phyloP scores from a whole-genome alignment of 2,329 filamentous ascomycete species.

The Podosphaera fusca region DNA sequence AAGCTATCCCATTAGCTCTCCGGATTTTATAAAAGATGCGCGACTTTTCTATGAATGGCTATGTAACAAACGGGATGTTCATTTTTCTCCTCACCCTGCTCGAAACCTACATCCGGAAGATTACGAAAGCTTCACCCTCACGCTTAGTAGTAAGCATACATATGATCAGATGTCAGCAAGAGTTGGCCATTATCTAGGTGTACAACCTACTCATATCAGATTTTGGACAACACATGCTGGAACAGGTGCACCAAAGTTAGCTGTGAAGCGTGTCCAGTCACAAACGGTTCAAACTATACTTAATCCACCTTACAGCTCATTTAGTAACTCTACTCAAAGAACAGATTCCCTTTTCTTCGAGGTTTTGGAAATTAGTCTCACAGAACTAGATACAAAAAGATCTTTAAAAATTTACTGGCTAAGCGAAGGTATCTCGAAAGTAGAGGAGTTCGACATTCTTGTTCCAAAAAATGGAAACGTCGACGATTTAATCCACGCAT shows the following conservation, averaged over 20 bases:
- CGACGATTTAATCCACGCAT: constrained; percentile 48
- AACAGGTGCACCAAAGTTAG: constrained; percentile 52
- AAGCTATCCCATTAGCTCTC: not conserved
- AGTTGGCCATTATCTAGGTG: constrained; percentile 52
- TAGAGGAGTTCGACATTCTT: constrained; percentile 59
- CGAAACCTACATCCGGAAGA: constrained; percentile 23
- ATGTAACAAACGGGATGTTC: constrained; percentile 57
- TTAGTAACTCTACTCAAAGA: constrained; percentile 46
- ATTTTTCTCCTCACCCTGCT: constrained; percentile 49
- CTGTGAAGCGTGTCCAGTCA: constrained; percentile 45
- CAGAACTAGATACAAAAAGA: constrained; percentile 86
- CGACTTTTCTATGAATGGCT: constrained; percentile 85
- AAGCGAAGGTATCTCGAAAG: constrained; percentile 75
- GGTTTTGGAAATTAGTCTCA: constrained; percentile 78
- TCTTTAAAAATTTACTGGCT: constrained; percentile 63
- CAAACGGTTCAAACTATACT: constrained; percentile 62
- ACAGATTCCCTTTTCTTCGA: constrained; percentile 75
- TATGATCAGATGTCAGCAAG: constrained; percentile 75
- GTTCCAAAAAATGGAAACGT: constrained; percentile 71
- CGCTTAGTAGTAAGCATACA: constrained; percentile 65
- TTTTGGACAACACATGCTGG: constrained; percentile 69
- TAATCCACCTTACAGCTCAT: constrained; percentile 46
- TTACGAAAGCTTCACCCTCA: constrained; percentile 48
- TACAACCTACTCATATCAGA: constrained; percentile 68
- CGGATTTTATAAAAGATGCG: constrained; percentile 36